phyloP scores from a whole-genome alignment of 2,329 filamentous ascomycete genomes.

The Talaromyces sp. region DNA sequence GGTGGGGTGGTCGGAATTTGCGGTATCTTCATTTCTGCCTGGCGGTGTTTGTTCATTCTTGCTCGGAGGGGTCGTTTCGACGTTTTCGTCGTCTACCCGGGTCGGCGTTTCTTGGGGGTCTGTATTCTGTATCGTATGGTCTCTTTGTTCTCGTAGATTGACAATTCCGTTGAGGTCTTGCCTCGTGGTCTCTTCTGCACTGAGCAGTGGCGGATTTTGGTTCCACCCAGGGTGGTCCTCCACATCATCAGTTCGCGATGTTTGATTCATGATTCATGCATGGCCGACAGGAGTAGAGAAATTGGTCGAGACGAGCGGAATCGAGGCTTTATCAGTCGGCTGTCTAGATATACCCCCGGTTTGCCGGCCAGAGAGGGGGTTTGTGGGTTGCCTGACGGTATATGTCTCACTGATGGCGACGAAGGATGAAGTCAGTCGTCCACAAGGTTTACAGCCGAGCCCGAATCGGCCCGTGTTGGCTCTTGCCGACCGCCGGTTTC shows the following conservation, averaged over 20 bases:
- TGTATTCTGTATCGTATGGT: background rate
- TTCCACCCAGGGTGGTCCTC: conserved; percentile 52
- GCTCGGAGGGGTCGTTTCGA: background rate
- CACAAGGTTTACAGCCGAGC: background rate
- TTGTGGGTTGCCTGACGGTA: background rate
- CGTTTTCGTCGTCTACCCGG: background rate
- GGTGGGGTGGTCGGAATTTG: conserved; percentile 22
- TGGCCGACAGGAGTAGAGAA: background rate
- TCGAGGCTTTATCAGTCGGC: no score
- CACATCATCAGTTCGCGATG: conserved; percentile 55
- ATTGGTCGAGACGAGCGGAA: background rate
- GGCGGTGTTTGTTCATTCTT: conserved; percentile 9
- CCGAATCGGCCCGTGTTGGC: background rate
- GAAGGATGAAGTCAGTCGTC: background rate
- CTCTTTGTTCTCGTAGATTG: conserved; percentile 50
- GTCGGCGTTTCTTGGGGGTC: background rate
- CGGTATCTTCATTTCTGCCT: conserved; percentile 19
- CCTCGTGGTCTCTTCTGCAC: conserved; percentile 56
- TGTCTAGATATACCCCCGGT: background rate
- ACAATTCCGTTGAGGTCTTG: conserved; percentile 58
- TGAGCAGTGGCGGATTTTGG: conserved; percentile 55
- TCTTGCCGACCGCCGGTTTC: background rate
- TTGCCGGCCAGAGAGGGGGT: background rate
- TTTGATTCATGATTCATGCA: conserved; percentile 56
- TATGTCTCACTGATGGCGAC: background rate